Conservation (phyloP, 495 filamentous ascomycete species). For the Penicillium pulvis region DNA sequence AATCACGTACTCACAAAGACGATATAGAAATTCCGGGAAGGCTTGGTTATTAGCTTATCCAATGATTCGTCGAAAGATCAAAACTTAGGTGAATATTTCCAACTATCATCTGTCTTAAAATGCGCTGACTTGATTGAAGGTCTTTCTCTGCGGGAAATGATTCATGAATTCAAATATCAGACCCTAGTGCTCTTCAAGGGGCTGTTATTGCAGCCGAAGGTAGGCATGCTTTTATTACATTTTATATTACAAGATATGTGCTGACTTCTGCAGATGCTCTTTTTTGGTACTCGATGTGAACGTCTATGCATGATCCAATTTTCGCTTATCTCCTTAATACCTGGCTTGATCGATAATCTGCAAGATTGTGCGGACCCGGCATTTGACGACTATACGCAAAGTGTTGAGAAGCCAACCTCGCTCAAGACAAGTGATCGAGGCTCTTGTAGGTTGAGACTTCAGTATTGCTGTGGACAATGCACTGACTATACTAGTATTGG, state of each 20-base stretch:
- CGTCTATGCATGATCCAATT: slow-evolving; percentile 98
- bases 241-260: not conserved
- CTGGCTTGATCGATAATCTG: slow-evolving; percentile 80
- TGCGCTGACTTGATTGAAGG: slow-evolving; percentile 44
- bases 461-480: not conserved
- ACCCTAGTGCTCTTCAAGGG: slow-evolving; percentile 93
- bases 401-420: slow-evolving; percentile 75
- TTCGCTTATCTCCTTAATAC: slow-evolving; percentile 90
- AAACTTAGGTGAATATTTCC: slow-evolving; percentile 67
- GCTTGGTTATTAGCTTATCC: slow-evolving; percentile 65
- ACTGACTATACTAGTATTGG: slow-evolving; percentile 60
- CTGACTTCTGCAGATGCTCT: slow-evolving; percentile 77
- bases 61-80: slow-evolving; percentile 77
- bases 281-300: slow-evolving; percentile 95
- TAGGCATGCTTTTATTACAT: slow-evolving; percentile 31
- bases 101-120: not conserved
- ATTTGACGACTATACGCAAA: slow-evolving; percentile 78
- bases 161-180: slow-evolving; percentile 91
- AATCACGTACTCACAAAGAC: slow-evolving; percentile 15
- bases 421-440: slow-evolving; percentile 88
- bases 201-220: slow-evolving; percentile 91
- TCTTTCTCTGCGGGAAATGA: slow-evolving; percentile 85
- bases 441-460: slow-evolving; percentile 55
- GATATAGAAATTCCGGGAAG: slow-evolving; percentile 84
- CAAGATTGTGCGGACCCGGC: slow-evolving; percentile 92